A percentile compares a stretch with the other conserved stretches of the same genome.
Conservation (phyloP, 2,329 filamentous ascomycete genomes). For the Fusarium continuum region DNA sequence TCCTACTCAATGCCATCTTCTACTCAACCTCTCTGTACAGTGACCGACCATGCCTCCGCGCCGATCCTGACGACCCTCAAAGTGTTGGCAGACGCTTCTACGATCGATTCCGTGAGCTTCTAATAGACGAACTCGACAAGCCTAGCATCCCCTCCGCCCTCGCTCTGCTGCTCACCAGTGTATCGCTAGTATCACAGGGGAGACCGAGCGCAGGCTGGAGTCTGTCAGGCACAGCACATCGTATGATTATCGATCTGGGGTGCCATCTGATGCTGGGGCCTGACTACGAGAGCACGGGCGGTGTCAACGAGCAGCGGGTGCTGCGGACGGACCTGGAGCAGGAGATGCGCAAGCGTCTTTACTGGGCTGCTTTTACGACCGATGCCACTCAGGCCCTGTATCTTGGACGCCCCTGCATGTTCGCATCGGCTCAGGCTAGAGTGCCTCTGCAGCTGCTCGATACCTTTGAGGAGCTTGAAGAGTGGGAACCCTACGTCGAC, state of each 20-base stretch:
- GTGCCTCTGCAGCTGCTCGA: slow-evolving; percentile 47
- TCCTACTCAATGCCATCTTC: slow-evolving; percentile 54
- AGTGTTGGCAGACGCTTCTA: slow-evolving; percentile 51
- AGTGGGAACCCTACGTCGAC: slow-evolving; percentile 48
- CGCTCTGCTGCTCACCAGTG: slow-evolving; percentile 47
- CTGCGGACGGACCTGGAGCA: slow-evolving; percentile 44
- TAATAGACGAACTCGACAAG: slow-evolving; percentile 47
- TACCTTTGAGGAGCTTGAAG: slow-evolving; percentile 48
- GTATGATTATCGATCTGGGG: slow-evolving; percentile 52
- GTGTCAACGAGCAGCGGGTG: slow-evolving; percentile 41
- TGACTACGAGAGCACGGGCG: slow-evolving; percentile 40
- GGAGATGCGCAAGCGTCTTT: slow-evolving; percentile 48
- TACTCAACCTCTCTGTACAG: slow-evolving; percentile 52
- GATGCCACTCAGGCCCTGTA: slow-evolving; percentile 48
- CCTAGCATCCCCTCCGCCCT: slow-evolving; percentile 51
- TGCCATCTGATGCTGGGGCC: slow-evolving; percentile 48
- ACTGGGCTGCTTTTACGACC: slow-evolving; percentile 49
- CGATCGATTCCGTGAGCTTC: slow-evolving; percentile 48
- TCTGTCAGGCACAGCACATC: slow-evolving; percentile 49
- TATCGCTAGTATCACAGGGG: slow-evolving; percentile 47
- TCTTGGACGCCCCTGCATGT: slow-evolving; percentile 47
- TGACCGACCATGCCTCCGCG: slow-evolving; percentile 48
- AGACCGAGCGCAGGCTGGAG: slow-evolving; percentile 50
- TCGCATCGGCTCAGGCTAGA: slow-evolving; percentile 46
- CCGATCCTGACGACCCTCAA: slow-evolving; percentile 47